phyloP scores from a whole-genome alignment of 345 rosid species.

The Eutrema yunnanense region DNA sequence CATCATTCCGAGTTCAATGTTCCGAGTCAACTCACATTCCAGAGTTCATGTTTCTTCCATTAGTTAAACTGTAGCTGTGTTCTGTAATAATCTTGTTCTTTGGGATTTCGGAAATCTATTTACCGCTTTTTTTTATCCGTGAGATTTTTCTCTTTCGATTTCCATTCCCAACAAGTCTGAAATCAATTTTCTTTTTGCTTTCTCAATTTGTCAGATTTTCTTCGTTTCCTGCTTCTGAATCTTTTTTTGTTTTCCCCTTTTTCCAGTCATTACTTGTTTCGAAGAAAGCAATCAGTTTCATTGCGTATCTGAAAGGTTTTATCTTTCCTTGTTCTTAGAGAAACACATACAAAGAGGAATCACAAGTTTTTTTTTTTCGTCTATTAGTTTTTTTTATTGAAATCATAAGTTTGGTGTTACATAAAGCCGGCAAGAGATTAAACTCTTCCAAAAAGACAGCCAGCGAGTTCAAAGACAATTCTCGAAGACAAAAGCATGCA shows the following conservation, averaged over 20 bases:
- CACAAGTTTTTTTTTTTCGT: not conserved
- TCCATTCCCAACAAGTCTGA: not conserved
- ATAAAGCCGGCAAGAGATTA: too few species aligned
- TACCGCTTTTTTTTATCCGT: not conserved
- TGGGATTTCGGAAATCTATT: not conserved
- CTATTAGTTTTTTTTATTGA: too few species aligned
- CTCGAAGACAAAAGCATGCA: too few species aligned
- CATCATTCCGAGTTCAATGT: not conserved
- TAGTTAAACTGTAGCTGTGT: constrained; percentile 11
- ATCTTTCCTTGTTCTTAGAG: not conserved
- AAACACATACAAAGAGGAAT: not conserved
- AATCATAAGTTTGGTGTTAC: too few species aligned
- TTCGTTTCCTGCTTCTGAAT: not conserved
- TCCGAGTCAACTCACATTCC: not conserved
- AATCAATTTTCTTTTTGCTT: not conserved
- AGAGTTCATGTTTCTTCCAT: constrained; percentile 1
- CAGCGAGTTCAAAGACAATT: too few species aligned
- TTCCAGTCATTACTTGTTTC: not conserved
- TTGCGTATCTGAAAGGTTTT: not conserved
- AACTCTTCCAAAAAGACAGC: too few species aligned
- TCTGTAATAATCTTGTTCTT: constrained; percentile 21
- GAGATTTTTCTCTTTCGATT: not conserved
- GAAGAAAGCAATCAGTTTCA: not conserved
- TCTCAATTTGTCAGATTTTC: not conserved
- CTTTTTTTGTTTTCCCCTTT: not conserved